Percentiles rank a stretch among this genome's conserved stretches.
Conservation (phyloP, 2,329 filamentous ascomycete genomes). For the Aspergillus versicolor region DNA sequence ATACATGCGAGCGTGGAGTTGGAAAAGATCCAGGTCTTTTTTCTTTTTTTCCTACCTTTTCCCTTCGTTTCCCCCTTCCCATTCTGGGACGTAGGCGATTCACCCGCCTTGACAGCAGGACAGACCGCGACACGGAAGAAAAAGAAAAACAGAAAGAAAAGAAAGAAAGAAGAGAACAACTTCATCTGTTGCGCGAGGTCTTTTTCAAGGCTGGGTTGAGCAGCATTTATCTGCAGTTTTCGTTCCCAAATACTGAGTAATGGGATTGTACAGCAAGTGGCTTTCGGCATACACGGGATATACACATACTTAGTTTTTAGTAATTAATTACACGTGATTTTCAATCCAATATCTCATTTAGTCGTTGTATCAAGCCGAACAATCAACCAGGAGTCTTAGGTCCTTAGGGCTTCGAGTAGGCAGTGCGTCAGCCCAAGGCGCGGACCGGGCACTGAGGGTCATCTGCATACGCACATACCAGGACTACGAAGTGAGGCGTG, state of each 20-base stretch:
- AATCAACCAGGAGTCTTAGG: background rate
- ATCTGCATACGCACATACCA: background rate
- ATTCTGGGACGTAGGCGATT: slow-evolving; percentile 17
- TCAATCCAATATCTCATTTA: background rate
- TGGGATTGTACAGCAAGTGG: slow-evolving; percentile 17
- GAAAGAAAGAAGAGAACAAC: background rate
- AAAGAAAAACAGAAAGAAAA: background rate
- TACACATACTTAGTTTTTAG: slow-evolving; percentile 1
- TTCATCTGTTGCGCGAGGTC: background rate
- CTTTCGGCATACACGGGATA: background rate
- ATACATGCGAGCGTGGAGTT: slow-evolving; percentile 21
- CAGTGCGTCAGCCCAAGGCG: background rate
- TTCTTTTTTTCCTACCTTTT: slow-evolving; percentile 4
- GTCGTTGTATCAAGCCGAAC: background rate
- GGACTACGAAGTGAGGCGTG: background rate
- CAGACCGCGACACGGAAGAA: slow-evolving; percentile 6
- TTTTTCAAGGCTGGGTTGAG: slow-evolving; percentile 11
- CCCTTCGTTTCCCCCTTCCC: background rate
- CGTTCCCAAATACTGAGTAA: background rate
- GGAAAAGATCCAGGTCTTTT: slow-evolving; percentile 4
- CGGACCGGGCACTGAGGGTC: background rate
- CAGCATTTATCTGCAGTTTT: background rate
- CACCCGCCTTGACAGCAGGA: slow-evolving; percentile 14
- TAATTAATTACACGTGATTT: background rate
- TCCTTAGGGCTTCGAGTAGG: background rate